Conservation (phyloP, 78 protist species). For the Anaeramoeba flamelloides region DNA sequence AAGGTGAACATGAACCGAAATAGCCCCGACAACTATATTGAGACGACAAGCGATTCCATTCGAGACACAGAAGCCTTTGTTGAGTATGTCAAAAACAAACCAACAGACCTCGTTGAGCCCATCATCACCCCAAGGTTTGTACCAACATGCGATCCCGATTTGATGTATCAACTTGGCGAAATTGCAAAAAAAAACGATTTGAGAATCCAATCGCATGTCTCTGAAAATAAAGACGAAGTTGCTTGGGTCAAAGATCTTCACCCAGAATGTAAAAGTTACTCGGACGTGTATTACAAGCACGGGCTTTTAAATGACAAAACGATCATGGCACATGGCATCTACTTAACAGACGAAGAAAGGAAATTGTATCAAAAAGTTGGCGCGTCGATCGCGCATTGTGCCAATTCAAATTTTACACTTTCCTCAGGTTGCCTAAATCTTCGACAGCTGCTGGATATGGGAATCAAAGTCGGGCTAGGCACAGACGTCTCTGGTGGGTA, state of each 20-base stretch:
- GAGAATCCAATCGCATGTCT: constrained; percentile 49
- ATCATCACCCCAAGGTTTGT: constrained; percentile 59
- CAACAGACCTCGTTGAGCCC: constrained; percentile 23
- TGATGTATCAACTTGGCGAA: constrained; percentile 27
- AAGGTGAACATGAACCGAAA: constrained; percentile 59
- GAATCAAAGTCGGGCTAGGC: constrained; percentile 48
- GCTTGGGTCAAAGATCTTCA: constrained; percentile 30
- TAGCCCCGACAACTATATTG: constrained; percentile 58
- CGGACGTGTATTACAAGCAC: constrained; percentile 41
- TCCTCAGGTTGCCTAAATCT: constrained; percentile 29
- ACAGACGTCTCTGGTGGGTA: constrained; percentile 66
- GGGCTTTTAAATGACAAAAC: constrained; percentile 40
- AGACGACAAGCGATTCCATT: constrained; percentile 36
- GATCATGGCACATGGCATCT: constrained; percentile 55
- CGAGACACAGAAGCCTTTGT: constrained; percentile 25
- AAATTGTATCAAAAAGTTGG: not conserved
- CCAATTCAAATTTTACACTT: constrained; percentile 42
- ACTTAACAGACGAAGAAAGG: constrained; percentile 35
- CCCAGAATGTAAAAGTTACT: constrained; percentile 30
- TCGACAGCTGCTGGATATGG: constrained; percentile 10
- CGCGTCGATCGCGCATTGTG: constrained; percentile 52
- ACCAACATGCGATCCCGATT: constrained; percentile 42
- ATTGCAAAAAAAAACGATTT: constrained; percentile 6
- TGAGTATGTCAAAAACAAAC: not conserved
- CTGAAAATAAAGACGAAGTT: constrained; percentile 32